Conservation (phyloP, 2,329 filamentous ascomycete genomes). For the Orbilia quercus region DNA sequence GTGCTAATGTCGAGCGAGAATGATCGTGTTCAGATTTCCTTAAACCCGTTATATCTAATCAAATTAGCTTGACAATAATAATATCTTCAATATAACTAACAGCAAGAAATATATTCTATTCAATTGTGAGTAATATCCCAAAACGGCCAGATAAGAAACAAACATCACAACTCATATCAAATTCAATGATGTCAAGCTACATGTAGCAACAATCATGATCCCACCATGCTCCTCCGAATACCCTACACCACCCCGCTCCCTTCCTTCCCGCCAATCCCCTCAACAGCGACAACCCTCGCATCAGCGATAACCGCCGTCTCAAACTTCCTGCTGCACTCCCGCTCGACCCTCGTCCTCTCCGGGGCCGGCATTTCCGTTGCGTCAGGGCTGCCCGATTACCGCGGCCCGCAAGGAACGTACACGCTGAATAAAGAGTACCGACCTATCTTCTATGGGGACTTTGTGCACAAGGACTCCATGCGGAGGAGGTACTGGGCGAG, state of each 20-base stretch:
- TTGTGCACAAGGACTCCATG: slow-evolving; percentile 80
- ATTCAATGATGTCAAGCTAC: background rate
- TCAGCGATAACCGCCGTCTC: slow-evolving; percentile 82
- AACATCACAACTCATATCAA: too few species aligned
- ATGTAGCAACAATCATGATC: background rate
- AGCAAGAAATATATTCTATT: too few species aligned
- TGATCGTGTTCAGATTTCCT: too few species aligned
- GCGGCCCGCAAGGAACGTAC: slow-evolving; percentile 90
- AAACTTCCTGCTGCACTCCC: slow-evolving; percentile 75
- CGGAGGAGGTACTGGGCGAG: slow-evolving; percentile 87
- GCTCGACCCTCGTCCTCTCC: slow-evolving; percentile 74
- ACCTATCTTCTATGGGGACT: slow-evolving; percentile 94
- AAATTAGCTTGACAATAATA: too few species aligned
- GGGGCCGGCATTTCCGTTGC: slow-evolving; percentile 94
- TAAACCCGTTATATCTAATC: too few species aligned
- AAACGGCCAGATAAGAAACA: too few species aligned
- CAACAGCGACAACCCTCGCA: slow-evolving; percentile 74
- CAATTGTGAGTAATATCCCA: too few species aligned
- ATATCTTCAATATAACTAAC: too few species aligned
- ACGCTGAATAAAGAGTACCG: slow-evolving; percentile 88
- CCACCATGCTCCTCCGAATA: slow-evolving; percentile 70
- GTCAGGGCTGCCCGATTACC: slow-evolving; percentile 91
- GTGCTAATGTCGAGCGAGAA: too few species aligned
- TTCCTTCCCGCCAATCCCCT: slow-evolving; percentile 78
- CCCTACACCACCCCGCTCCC: slow-evolving; percentile 88